Percentiles rank a stretch among this genome's conserved stretches.
Conservation (phyloP, 192 early-diverging fungal genomes). For the Backusella liffmaniae region DNA sequence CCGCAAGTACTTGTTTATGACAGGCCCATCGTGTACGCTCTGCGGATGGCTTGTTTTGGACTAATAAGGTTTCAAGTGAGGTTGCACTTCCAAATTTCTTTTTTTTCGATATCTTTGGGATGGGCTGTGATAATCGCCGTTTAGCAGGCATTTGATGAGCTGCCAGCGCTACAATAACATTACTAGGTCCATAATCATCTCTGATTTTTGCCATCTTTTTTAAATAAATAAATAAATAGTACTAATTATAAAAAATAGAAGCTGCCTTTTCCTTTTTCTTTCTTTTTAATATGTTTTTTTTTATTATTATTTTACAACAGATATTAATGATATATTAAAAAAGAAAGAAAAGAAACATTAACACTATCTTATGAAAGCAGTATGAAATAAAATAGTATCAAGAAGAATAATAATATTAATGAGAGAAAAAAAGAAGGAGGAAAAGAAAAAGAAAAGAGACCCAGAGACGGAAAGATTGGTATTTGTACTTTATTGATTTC, state of each 20-base stretch:
- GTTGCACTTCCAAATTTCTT: not conserved
- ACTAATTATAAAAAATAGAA: not conserved
- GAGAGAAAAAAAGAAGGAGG: not conserved
- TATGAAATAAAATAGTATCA: not conserved
- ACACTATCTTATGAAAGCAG: not conserved
- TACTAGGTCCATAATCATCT: not conserved
- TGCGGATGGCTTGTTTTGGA: not conserved
- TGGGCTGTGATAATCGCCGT: not conserved
- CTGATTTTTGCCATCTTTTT: not conserved
- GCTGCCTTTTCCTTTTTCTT: not conserved
- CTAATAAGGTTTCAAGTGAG: not conserved
- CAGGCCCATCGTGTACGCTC: constrained; percentile 13
- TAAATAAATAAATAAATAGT: not conserved
- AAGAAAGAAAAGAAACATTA: not conserved
- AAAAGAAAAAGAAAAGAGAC: not conserved
- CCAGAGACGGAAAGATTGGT: not conserved
- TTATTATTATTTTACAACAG: not conserved
- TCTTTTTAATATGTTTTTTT: not conserved
- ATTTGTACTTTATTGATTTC: not conserved
- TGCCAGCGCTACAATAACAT: constrained; percentile 1
- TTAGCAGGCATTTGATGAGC: not conserved
- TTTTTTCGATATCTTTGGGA: not conserved
- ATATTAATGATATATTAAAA: not conserved
- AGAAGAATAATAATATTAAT: not conserved
- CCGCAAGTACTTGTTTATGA: constrained; percentile 4